Evolutionary conservation across 495 filamentous ascomycete genomes (phyloP), one percentile per base, ranked within the genome.

Genomic region (Penicillium nucicola): DNA sequence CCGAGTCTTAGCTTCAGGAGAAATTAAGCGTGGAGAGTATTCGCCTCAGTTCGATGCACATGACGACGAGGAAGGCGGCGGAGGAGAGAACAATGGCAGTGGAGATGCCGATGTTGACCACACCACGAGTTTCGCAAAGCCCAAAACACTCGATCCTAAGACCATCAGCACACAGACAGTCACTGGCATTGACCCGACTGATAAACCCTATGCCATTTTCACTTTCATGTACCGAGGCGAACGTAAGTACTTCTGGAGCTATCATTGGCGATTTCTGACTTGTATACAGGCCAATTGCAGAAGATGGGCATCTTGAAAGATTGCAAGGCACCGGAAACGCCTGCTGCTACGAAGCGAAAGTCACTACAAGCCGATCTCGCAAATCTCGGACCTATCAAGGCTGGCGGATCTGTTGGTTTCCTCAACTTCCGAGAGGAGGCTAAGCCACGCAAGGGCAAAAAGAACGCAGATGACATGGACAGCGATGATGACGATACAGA

Each of bases 181-280:
- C 14, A 97, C 92, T 18, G 93, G 93, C n/a, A 95, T 99, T 56
- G 93, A 99, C 68, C 85, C 88, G 1, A 88, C 90, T 19, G 91
- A 97, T 46, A 89, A 90, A 67, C 95, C 95, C 13, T 99, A 96
- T 72, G 93, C 93, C 1, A 86, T 87, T 10, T 99, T 99, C 66
- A 96, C 95, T 5, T 99, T 99, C 65, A 88, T 97, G 75, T 99
- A 99, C 64, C 82, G 93, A 46, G 93, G 95, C 64, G 88, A 96
- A 68, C 85, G 93, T 96, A 75, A 77, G 91, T 82, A 37, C 10
- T 42, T 13, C 18, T 14, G 25, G 15, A 22, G 31, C 23, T 14
- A 9, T 4, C 23, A 4, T 34, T 40, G 36, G 40, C 57, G 51
- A 18, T 23, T 35, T 48, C 50, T 59, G 64, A 69, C 48, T 62